Conservation (phyloP, 2,329 filamentous ascomycete genomes). For the Fusarium abutilonis region DNA sequence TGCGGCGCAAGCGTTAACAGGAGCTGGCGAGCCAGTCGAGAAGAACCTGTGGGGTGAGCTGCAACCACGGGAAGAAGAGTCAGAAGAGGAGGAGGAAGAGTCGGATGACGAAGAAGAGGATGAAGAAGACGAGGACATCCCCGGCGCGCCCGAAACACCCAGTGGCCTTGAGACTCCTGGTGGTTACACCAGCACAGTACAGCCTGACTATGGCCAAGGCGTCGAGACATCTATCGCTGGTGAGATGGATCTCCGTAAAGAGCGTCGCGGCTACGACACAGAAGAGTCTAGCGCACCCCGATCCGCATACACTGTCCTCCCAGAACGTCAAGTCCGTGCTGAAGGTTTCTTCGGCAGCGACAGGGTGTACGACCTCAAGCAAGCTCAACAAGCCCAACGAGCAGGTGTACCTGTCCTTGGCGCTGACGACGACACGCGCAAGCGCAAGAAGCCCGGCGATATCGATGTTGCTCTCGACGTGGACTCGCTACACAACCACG, state of each 20-base stretch:
- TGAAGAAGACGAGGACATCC: conserved; percentile 68
- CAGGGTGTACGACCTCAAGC: conserved; percentile 86
- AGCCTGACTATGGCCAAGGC: conserved; percentile 79
- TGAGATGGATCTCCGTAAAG: conserved; percentile 91
- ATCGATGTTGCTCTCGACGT: conserved; percentile 92
- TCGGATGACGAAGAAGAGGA: conserved; percentile 75
- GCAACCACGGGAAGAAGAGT: conserved; percentile 79
- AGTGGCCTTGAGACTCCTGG: conserved; percentile 82
- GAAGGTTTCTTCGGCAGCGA: conserved; percentile 98
- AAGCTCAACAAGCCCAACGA: conserved; percentile 55
- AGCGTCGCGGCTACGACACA: conserved; percentile 83
- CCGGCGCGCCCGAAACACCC: conserved; percentile 76
- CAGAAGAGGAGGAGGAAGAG: conserved; percentile 78
- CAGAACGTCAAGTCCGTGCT: conserved; percentile 84
- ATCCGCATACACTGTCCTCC: conserved; percentile 87
- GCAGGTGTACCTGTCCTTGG: conserved; percentile 77
- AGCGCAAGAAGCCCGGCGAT: conserved; percentile 96
- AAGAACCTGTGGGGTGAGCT: conserved; percentile 92
- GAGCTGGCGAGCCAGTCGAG: conserved; percentile 80
- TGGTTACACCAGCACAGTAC: conserved; percentile 81
- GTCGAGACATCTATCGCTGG: conserved; percentile 79
- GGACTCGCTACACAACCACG: conserved; percentile 77
- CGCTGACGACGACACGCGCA: conserved; percentile 77
- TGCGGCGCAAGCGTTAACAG: conserved; percentile 50
- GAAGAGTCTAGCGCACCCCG: conserved; percentile 80